A percentile compares a stretch with the other conserved stretches of the same genome.
phyloP scores from a whole-genome alignment of 495 filamentous ascomycete species.

The Evernia prunastri region DNA sequence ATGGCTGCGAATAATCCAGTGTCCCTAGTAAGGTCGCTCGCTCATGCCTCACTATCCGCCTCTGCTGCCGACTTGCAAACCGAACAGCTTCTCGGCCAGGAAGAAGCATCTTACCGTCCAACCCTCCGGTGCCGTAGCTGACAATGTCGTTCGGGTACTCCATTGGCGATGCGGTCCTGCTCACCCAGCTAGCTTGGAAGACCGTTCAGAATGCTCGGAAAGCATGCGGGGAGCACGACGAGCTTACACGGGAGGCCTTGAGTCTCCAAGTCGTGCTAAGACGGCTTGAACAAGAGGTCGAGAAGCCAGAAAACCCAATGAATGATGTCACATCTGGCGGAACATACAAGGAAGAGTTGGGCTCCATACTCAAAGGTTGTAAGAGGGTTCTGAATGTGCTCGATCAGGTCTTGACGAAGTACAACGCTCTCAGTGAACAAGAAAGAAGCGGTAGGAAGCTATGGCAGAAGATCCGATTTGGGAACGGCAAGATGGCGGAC shows the following conservation, averaged over 20 bases:
- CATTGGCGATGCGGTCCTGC: slow-evolving; percentile 22
- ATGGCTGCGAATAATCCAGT: neutral
- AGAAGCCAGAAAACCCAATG: neutral
- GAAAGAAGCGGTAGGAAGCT: slow-evolving; percentile 10
- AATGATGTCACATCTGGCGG: neutral
- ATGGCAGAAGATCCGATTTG: slow-evolving; percentile 21
- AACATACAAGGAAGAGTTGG: slow-evolving; percentile 7
- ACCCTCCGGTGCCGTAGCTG: neutral
- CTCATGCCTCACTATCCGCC: neutral
- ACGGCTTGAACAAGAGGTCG: slow-evolving; percentile 36
- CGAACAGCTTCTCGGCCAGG: neutral
- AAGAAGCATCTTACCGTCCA: neutral
- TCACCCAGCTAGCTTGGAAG: slow-evolving; percentile 23
- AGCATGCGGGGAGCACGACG: slow-evolving; percentile 29
- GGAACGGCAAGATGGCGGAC: slow-evolving; percentile 13
- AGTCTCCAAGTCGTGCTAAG: slow-evolving; percentile 42
- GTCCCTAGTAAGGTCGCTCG: neutral
- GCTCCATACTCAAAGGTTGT: slow-evolving; percentile 7
- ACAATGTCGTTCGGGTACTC: slow-evolving; percentile 28
- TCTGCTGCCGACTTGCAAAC: neutral
- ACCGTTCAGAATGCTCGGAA: slow-evolving; percentile 14
- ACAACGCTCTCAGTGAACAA: slow-evolving; percentile 15
- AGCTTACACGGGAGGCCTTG: slow-evolving; percentile 35
- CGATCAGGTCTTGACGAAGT: slow-evolving; percentile 16
- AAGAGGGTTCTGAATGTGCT: slow-evolving; percentile 7